Percentiles rank a stretch among this genome's conserved stretches.
Evolutionary conservation across 352 stramenopile species (phyloP).

Genomic region (Phytophthora pini): DNA sequence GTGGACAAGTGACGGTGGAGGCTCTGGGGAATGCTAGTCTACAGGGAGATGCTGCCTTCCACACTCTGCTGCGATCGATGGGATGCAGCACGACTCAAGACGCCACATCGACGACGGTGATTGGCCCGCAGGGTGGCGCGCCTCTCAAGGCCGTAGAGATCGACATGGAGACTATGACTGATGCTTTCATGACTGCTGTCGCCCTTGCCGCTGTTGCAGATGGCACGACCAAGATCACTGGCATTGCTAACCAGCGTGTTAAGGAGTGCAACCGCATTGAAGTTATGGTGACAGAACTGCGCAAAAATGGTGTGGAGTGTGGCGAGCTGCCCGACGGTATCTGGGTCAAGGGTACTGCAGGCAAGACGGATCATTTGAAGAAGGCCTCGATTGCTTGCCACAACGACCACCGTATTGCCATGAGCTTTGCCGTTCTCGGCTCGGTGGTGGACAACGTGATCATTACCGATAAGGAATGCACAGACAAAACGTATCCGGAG

Average conservation of each 20-base stretch:
- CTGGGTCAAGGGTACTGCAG: slow-evolving; percentile 73
- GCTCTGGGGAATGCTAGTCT: slow-evolving; percentile 94
- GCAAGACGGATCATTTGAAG: slow-evolving; percentile 56
- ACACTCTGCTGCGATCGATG: slow-evolving; percentile 82
- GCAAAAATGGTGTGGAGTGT: slow-evolving; percentile 92
- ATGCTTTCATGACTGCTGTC: slow-evolving; percentile 98
- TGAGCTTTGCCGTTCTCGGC: slow-evolving; percentile 97
- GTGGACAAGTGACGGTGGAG: slow-evolving; percentile 93
- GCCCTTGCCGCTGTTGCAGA: slow-evolving; percentile 95
- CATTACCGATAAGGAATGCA: slow-evolving; percentile 98
- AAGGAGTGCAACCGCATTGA: slow-evolving; percentile 99
- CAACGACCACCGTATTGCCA: slow-evolving; percentile 98
- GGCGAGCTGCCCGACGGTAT: slow-evolving; percentile 81
- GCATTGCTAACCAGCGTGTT: slow-evolving; percentile 98
- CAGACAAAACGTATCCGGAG: slow-evolving; percentile 98
- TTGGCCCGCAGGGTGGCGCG: slow-evolving; percentile 76
- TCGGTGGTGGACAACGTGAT: slow-evolving; percentile 92
- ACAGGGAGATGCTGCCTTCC: slow-evolving; percentile 96
- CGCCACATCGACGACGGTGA: slow-evolving; percentile 71
- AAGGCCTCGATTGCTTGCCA: slow-evolving; percentile 87
- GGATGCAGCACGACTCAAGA: slow-evolving; percentile 76
- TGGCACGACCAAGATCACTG: slow-evolving; percentile 96
- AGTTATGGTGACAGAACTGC: slow-evolving; percentile 97
- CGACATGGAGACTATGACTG: slow-evolving; percentile 98
- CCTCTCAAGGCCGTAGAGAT: slow-evolving; percentile 91